phyloP scores from a whole-genome alignment of 1,284 basidiomycete species.

The Rhizoctonia solani region DNA sequence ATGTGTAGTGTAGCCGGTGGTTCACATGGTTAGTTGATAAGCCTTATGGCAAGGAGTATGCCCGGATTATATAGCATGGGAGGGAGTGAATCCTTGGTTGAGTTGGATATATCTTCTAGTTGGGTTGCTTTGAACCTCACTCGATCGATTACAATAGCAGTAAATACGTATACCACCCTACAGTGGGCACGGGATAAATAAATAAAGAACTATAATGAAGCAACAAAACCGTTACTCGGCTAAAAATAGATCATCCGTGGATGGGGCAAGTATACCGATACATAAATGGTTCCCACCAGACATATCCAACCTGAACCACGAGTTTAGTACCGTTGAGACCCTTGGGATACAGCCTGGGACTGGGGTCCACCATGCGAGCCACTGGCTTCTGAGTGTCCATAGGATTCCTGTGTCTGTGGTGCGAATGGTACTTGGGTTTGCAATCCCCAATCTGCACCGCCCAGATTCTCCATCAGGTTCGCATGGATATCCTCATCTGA shows the following conservation, averaged over 20 bases:
- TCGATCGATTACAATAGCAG: background rate
- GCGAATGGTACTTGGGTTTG: conserved; percentile 17
- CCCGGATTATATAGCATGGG: background rate
- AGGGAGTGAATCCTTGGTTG: background rate
- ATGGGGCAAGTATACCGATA: background rate
- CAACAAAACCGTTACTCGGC: background rate
- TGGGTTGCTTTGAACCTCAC: background rate
- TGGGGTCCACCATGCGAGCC: background rate
- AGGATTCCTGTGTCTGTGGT: conserved; percentile 3
- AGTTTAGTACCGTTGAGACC: too few relatives aligned
- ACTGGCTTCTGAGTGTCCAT: background rate
- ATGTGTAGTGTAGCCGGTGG: conserved; percentile 4
- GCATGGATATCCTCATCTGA: conserved; percentile 16
- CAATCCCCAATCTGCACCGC: conserved; percentile 3
- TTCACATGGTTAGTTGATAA: conserved; percentile 26
- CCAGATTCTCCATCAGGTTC: conserved; percentile 3
- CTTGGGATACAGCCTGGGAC: background rate
- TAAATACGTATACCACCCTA: background rate
- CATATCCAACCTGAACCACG: too few relatives aligned
- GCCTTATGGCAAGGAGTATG: conserved; percentile 8
- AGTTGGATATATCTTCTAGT: background rate
- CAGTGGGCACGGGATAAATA: background rate
- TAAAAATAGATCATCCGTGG: background rate
- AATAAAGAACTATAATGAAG: background rate
- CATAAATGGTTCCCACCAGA: too few relatives aligned